Evolutionary conservation across 805 yeast genomes (phyloP), one percentile per base, ranked within the genome.

Genomic region (Maudiozyma bulderi): DNA sequence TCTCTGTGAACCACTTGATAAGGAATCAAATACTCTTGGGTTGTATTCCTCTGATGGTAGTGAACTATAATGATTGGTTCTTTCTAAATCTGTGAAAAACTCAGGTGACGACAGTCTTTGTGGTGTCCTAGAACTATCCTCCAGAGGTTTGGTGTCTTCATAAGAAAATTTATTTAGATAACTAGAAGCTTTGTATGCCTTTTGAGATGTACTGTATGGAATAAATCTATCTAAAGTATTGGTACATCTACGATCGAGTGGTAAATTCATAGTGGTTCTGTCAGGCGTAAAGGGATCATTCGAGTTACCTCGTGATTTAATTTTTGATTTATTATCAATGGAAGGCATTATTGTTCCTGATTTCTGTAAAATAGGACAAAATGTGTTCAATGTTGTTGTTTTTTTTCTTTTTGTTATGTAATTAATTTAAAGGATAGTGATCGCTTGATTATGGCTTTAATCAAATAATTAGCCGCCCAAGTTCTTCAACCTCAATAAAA

Each of bases 151-250:
- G 20, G n/a, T n/a, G 13, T 33, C 44, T 8, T 39, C 31, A 5
- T 50, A 37, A 42, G 52, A 52, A 44, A 55, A 51, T 6, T 42
- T 46, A 35, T 53, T 57, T 39, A 57, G 48, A n/a, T 52, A 47
- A 3, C 58, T 43, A 10, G 40, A 44, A 1, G 47, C 56, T 38
- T 55, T 57, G 49, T 58, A 65, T 0, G 61, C 63, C 13, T 52
- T 56, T 11, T 53, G 63, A 1, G 68, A 70, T 8, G 70, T 56
- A 11, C 45, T 47, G 4, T 61, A 56, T 3, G 76, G 75, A 20
- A 73, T 72, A 51, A 62, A 72, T 46, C 76, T 60, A 52, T 72
- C 76, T 54, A 61, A 34, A 3, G 51, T 50, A 46, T 48, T 52
- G 45, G 57, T 51, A 50, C 44, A 46, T 37, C 48, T 52, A 37